A percentile compares a stretch with the other conserved stretches of the same genome.
Evolutionary conservation across 176 grass and related monocot species (phyloP).

Genomic region (Musa itinerans): DNA sequence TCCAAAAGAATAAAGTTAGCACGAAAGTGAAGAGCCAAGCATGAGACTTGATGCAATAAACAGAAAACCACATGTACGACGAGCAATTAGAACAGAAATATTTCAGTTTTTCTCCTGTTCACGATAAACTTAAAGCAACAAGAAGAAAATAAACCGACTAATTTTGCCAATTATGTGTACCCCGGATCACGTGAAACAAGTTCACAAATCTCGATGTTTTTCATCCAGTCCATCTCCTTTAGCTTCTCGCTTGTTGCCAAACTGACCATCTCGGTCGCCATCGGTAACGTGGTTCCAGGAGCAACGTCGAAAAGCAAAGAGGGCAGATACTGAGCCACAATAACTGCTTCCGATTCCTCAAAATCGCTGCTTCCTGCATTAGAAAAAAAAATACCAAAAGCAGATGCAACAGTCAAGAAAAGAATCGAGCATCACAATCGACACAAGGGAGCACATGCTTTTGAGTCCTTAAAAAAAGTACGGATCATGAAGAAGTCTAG

Average conservation of each 20-base stretch:
- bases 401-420: background rate
- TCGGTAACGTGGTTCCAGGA: background rate
- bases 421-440: background rate
- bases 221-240: conserved; percentile 89
- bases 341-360: background rate
- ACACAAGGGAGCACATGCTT: background rate
- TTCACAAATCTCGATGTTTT: conserved; percentile 99
- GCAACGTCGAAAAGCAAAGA: background rate
- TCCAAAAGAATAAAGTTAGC: conserved; percentile 5
- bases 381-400: background rate
- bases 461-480: background rate
- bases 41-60: background rate
- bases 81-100: background rate
- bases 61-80: background rate
- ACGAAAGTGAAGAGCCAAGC: background rate
- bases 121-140: background rate
- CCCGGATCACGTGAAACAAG: conserved; percentile 70
- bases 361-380: background rate
- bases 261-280: conserved; percentile 87
- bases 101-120: background rate
- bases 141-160: background rate
- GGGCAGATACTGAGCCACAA: background rate
- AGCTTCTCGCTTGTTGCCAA: conserved; percentile 81
- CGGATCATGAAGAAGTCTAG: background rate
- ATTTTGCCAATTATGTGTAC: conserved; percentile 21